Conservation (phyloP, 352 stramenopile genomes). For the Globisporangium nodosum region DNA sequence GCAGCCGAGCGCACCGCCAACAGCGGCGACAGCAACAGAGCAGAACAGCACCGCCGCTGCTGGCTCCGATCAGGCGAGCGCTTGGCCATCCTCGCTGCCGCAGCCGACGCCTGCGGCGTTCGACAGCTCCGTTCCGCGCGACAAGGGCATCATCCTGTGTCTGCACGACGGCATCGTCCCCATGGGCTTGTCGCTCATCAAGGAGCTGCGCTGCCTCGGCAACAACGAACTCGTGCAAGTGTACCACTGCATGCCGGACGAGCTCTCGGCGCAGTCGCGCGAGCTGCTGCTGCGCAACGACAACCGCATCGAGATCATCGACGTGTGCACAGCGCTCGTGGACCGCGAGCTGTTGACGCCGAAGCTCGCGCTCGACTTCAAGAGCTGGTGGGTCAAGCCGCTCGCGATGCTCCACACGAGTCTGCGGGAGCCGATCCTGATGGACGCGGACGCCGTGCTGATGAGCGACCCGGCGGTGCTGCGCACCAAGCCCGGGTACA, state of each 20-base stretch:
- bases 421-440: conserved; percentile 34
- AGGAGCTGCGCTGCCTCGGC: conserved; percentile 41
- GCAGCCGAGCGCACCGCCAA: not conserved
- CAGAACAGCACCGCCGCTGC: not conserved
- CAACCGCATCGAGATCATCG: conserved; percentile 35
- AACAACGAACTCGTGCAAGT: conserved; percentile 48
- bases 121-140: conserved; percentile 1
- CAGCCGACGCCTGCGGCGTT: conserved; percentile 1
- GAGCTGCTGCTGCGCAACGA: conserved; percentile 28
- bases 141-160: conserved; percentile 30
- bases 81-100: not conserved
- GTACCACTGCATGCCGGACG: conserved; percentile 40
- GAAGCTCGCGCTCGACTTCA: conserved; percentile 24
- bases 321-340: conserved; percentile 31
- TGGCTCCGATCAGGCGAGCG: not conserved
- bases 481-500: conserved; percentile 30
- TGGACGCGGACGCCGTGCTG: conserved; percentile 53
- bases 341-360: not conserved
- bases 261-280: conserved; percentile 29
- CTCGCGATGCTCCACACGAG: conserved; percentile 47
- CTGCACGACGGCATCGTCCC: conserved; percentile 35
- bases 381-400: conserved; percentile 64
- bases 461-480: conserved; percentile 36
- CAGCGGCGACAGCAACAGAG: not conserved
- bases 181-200: conserved; percentile 42